Conservation (phyloP, 2,329 filamentous ascomycete genomes). For the Talaromyces albobiverticillius region DNA sequence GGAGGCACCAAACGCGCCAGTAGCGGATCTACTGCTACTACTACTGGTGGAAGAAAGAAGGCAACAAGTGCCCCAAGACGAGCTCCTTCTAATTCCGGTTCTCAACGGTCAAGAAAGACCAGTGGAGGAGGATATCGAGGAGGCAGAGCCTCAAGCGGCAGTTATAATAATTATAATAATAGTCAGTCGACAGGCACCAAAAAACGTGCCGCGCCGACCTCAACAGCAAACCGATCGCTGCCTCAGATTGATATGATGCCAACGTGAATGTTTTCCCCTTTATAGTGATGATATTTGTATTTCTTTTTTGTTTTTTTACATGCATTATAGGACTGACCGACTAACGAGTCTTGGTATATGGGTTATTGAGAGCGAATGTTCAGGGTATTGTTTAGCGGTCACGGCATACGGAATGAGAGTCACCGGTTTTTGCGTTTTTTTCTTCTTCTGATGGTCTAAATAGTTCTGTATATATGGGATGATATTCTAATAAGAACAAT, state of each 20-base stretch:
- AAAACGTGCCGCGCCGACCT: slow-evolving; percentile 19
- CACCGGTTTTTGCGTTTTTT: too few relatives aligned
- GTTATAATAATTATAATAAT: slow-evolving; percentile 3
- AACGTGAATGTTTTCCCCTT: slow-evolving; percentile 22
- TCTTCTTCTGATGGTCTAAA: too few relatives aligned
- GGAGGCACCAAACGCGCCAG: slow-evolving; percentile 1
- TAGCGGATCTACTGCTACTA: slow-evolving; percentile 5
- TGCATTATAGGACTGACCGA: not conserved
- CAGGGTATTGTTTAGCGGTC: not conserved
- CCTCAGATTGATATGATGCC: slow-evolving; percentile 39
- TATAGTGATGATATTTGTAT: not conserved
- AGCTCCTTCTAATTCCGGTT: not conserved
- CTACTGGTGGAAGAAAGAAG: not conserved
- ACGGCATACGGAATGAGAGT: not conserved
- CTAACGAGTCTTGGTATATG: not conserved
- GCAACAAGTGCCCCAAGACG: not conserved
- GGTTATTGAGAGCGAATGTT: not conserved
- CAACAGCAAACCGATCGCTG: slow-evolving; percentile 21
- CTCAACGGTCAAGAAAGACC: slow-evolving; percentile 1
- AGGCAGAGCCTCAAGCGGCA: not conserved
- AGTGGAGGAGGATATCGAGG: slow-evolving; percentile 2
- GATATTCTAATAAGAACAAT: not conserved
- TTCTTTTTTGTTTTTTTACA: too few relatives aligned
- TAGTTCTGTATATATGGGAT: not conserved
- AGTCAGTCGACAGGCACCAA: not conserved